Conservation (phyloP, 2,329 filamentous ascomycete species). For the Sclerotiophoma versabilis region DNA sequence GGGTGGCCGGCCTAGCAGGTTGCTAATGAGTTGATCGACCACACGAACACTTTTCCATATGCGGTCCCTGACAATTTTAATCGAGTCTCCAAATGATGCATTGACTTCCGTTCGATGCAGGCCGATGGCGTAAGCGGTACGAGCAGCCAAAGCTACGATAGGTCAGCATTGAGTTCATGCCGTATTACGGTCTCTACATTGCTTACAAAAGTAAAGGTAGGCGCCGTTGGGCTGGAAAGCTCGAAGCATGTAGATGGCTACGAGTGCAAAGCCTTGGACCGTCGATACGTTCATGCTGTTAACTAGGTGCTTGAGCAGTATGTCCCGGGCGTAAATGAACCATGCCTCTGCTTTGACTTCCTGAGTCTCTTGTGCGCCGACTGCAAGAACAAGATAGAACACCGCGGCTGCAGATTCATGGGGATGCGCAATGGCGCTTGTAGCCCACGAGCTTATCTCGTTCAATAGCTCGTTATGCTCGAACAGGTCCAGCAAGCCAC, state of each 20-base stretch:
- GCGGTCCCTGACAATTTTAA: conserved; percentile 54
- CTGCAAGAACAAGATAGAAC: conserved; percentile 60
- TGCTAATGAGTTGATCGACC: conserved; percentile 61
- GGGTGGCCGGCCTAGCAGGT: conserved; percentile 59
- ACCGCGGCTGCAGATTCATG: conserved; percentile 57
- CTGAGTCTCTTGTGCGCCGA: conserved; percentile 55
- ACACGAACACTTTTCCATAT: conserved; percentile 63
- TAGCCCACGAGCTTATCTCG: conserved; percentile 40
- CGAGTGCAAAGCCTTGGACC: conserved; percentile 59
- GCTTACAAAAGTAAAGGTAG: conserved; percentile 58
- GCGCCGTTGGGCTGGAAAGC: conserved; percentile 61
- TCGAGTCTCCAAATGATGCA: conserved; percentile 55
- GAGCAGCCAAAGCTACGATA: conserved; percentile 52
- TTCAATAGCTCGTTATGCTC: conserved; percentile 46
- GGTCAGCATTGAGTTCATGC: background rate
- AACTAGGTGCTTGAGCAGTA: conserved; percentile 56
- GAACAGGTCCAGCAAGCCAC: conserved; percentile 58
- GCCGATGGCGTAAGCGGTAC: conserved; percentile 61
- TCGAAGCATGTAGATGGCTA: conserved; percentile 61
- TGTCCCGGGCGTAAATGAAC: conserved; percentile 55
- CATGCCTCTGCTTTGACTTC: conserved; percentile 56
- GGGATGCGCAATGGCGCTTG: conserved; percentile 11
- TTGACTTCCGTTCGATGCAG: conserved; percentile 61
- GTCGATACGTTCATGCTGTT: conserved; percentile 59
- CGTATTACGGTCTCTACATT: background rate